These are phyloP conservation scores for Dillenia suffruticosa DNA, from an alignment of 164 flowering plant genomes.

Conservation along the genomic window DNA sequence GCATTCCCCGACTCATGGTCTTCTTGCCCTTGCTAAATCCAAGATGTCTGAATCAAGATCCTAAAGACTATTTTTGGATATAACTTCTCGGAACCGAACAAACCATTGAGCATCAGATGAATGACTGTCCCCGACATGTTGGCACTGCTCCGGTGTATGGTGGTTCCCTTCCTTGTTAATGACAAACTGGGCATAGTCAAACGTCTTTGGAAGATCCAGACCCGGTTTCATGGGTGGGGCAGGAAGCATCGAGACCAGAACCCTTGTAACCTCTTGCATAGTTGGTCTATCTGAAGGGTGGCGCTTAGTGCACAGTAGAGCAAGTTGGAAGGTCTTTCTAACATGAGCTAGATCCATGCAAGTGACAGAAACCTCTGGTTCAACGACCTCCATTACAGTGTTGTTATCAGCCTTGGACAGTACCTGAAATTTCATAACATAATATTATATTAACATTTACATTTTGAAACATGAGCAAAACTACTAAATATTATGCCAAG, in stretches of 20 bases:
- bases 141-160: slow-evolving; percentile 11
- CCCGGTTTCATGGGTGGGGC: slow-evolving; percentile 36
- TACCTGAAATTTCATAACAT: slow-evolving; percentile 41
- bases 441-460: too few relatives aligned
- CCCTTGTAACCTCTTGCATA: slow-evolving; percentile 81
- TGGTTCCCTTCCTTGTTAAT: slow-evolving; percentile 16
- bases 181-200: slow-evolving; percentile 51
- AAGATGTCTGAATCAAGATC: too few relatives aligned
- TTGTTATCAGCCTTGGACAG: slow-evolving; percentile 73
- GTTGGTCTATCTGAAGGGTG: slow-evolving; percentile 76
- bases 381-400: slow-evolving; percentile 90
- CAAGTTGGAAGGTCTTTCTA: slow-evolving; percentile 79
- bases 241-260: slow-evolving; percentile 65
- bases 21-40: background rate
- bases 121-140: slow-evolving; percentile 21
- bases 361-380: slow-evolving; percentile 88
- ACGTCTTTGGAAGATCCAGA: slow-evolving; percentile 24
- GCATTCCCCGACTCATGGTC: too few relatives aligned
- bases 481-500: too few relatives aligned
- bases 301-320: slow-evolving; percentile 71
- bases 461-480: too few relatives aligned
- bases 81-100: slow-evolving; percentile 65
- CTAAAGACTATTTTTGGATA: slow-evolving; percentile 54
- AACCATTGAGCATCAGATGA: slow-evolving; percentile 85
- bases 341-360: slow-evolving; percentile 69